Conservation (phyloP, 768 basidiomycete genomes). For the Dacryopinax spathularia region DNA sequence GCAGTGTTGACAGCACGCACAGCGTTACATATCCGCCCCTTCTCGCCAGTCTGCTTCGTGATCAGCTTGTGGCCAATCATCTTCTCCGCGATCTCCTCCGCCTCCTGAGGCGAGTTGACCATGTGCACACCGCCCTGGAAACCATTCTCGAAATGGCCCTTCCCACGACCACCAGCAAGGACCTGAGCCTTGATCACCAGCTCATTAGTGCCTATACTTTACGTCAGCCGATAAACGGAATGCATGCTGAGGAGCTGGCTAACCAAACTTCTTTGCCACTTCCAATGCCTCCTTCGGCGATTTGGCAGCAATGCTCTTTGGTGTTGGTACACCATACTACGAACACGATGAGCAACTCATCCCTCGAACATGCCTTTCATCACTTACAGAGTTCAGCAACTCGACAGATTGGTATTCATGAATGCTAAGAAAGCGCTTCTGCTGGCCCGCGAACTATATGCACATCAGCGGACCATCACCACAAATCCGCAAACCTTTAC, state of each 20-base stretch:
- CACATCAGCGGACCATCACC: neutral
- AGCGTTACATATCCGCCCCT: conserved; percentile 86
- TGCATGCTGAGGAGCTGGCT: conserved; percentile 12
- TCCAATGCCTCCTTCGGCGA: conserved; percentile 77
- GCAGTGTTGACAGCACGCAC: conserved; percentile 33
- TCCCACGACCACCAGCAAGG: conserved; percentile 94
- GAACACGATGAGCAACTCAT: conserved; percentile 1
- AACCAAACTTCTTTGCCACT: conserved; percentile 82
- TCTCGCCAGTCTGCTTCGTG: conserved; percentile 95
- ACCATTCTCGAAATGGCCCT: conserved; percentile 91
- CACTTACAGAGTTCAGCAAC: conserved; percentile 74
- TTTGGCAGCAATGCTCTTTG: conserved; percentile 77
- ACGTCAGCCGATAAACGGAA: conserved; percentile 2
- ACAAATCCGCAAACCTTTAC: neutral
- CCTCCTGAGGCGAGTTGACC: conserved; percentile 82
- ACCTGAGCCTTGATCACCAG: conserved; percentile 99
- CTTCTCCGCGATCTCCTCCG: conserved; percentile 69
- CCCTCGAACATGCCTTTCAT: neutral
- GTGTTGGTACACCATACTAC: conserved; percentile 91
- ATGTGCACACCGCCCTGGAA: conserved; percentile 96
- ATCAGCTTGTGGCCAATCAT: conserved; percentile 94
- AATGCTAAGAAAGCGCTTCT: conserved; percentile 86
- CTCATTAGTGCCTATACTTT: conserved; percentile 44
- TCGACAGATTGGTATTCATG: conserved; percentile 97
- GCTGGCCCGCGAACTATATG: conserved; percentile 36